A percentile compares a stretch with the other conserved stretches of the same genome.
Conservation (phyloP, 192 early-diverging fungal genomes). For the Umbelopsis sp. region DNA sequence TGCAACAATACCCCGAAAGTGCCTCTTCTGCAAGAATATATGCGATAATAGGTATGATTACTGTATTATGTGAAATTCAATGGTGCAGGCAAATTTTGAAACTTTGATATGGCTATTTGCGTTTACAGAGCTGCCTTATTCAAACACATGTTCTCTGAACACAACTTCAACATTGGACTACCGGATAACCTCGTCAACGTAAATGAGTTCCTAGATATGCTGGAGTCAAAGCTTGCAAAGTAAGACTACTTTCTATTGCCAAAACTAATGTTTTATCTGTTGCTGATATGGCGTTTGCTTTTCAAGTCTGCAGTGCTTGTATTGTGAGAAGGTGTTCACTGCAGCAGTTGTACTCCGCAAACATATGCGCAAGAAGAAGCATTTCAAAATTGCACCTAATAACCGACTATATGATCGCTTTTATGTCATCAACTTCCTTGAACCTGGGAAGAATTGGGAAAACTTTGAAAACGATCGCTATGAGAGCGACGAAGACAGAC, state of each 20-base stretch:
- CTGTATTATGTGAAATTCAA: background rate
- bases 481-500: slow-evolving; percentile 71
- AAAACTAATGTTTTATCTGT: background rate
- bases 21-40: slow-evolving; percentile 90
- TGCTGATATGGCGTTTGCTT: background rate
- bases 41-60: slow-evolving; percentile 60
- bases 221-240: slow-evolving; percentile 71
- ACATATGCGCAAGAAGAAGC: slow-evolving; percentile 99
- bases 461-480: slow-evolving; percentile 78
- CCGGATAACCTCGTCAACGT: slow-evolving; percentile 90
- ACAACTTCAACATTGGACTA: slow-evolving; percentile 93
- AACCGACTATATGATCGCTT: slow-evolving; percentile 93
- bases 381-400: slow-evolving; percentile 90
- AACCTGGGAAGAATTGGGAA: slow-evolving; percentile 93
- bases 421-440: slow-evolving; percentile 91
- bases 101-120: too few species aligned
- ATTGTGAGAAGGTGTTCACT: slow-evolving; percentile 93
- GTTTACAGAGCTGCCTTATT: slow-evolving; percentile 64
- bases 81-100: background rate
- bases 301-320: slow-evolving; percentile 70
- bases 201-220: slow-evolving; percentile 75
- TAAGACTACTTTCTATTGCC: slow-evolving; percentile 15
- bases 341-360: slow-evolving; percentile 85
- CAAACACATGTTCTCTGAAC: slow-evolving; percentile 87
- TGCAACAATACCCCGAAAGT: slow-evolving; percentile 71